Evolutionary conservation across 176 grass and related monocot species (phyloP), one percentile per base, ranked within the genome.

Genomic region (Ensete glaucum): DNA sequence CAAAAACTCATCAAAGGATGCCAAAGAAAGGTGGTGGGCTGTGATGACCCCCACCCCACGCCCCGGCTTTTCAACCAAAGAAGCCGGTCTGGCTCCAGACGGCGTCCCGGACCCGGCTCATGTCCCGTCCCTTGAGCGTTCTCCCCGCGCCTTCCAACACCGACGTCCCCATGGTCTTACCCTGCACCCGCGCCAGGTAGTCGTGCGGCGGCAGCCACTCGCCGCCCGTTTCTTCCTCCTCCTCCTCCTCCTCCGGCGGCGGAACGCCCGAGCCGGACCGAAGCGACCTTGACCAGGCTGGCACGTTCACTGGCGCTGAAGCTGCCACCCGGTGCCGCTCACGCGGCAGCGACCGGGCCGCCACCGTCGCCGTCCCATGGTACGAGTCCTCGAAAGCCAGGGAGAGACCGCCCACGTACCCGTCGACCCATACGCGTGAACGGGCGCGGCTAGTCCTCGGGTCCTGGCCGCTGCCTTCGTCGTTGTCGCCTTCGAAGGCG

Each of bases 81-180:
- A 70, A 76, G 16, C 81, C 81, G 25, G 81, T 76, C 81, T 59
- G 73, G 62, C 50, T 76, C 81, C 81, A 82, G 26, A 82, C 81
- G 3, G 73, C 81, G 48, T 82, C 81, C 22, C 81, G 72, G 29
- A 82, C 81, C 73, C 62, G 81, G 25, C 81, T 82, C 81, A 82
- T 77, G 59, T 82, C 81, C 14, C 81, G 34, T 23, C 81, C 81
- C 69, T 82, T 82, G 51, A 82, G 57, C 34, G 81, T 82, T 52
- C 81, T 72, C 25, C 81, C 81, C 48, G 69, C 81, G 64, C 81
- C 81, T 69, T 82, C 73, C 17, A 76, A 82, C 63, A 82, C 81
- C 17, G 81, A 77, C 12, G 81, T 56, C 14, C 13, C 76, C 73
- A 48, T 16, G 73, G 52, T 56, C 14, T 72, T 64, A 11, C 81